phyloP scores from a whole-genome alignment of 2,329 filamentous ascomycete species.

The Orbilia javanica region DNA sequence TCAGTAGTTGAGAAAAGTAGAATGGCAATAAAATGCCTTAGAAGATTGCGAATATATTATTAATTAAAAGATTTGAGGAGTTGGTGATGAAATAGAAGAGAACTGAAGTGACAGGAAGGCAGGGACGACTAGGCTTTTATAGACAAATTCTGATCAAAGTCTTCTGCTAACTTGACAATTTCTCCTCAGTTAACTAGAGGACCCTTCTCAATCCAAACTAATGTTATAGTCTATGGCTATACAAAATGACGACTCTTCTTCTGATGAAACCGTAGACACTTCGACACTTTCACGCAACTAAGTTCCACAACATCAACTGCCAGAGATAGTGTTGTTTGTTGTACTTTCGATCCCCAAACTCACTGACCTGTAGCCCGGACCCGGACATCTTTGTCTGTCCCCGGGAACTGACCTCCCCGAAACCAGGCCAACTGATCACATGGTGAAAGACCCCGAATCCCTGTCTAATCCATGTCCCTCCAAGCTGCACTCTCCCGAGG shows the following conservation, averaged over 20 bases:
- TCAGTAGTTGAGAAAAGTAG: too few relatives aligned
- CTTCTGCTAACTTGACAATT: background rate
- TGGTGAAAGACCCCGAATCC: slow-evolving; percentile 7
- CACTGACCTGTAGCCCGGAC: background rate
- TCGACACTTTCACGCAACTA: background rate
- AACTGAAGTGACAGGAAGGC: slow-evolving; percentile 7
- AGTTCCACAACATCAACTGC: background rate
- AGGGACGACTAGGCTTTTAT: slow-evolving; percentile 31
- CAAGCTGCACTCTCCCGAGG: slow-evolving; percentile 21
- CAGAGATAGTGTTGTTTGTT: slow-evolving; percentile 39
- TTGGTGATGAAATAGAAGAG: background rate
- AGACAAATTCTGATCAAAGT: background rate
- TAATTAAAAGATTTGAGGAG: too few relatives aligned
- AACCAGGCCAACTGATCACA: slow-evolving; percentile 33
- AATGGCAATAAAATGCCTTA: too few relatives aligned
- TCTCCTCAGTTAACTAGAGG: background rate
- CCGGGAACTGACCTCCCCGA: background rate
- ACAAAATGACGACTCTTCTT: background rate
- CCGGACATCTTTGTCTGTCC: background rate
- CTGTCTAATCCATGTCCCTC: slow-evolving; percentile 17
- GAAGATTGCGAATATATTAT: too few relatives aligned
- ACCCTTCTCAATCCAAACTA: background rate
- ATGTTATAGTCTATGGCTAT: background rate
- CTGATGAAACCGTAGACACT: slow-evolving; percentile 3
- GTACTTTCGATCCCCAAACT: background rate